Percentiles rank a stretch among this genome's conserved stretches.
phyloP scores from a whole-genome alignment of 2,329 filamentous ascomycete species.

The Boeremia exigua region DNA sequence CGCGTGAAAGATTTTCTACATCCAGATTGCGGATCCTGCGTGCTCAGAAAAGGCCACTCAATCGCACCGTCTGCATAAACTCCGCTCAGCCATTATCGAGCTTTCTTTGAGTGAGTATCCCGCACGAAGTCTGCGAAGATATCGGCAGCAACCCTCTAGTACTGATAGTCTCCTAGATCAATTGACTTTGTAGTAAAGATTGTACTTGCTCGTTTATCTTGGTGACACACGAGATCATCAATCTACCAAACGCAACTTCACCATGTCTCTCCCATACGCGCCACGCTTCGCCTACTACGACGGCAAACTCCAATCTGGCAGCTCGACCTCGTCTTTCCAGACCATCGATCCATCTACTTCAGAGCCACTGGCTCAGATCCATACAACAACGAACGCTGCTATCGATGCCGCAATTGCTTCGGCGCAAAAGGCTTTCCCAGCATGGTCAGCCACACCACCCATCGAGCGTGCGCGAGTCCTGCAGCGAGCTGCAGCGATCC shows the following conservation, averaged over 20 bases:
- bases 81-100: slow-evolving; percentile 5
- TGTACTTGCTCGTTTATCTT: neutral
- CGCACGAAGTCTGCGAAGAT: neutral
- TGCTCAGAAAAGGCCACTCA: neutral
- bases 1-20: slow-evolving; percentile 8
- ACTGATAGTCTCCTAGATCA: slow-evolving; percentile 1
- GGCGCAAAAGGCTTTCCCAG: slow-evolving; percentile 72
- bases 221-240: neutral
- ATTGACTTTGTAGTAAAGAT: neutral
- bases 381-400: slow-evolving; percentile 69
- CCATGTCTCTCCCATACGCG: slow-evolving; percentile 52
- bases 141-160: neutral
- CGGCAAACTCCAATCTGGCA: slow-evolving; percentile 69
- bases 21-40: slow-evolving; percentile 4
- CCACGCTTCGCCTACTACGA: slow-evolving; percentile 75
- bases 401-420: slow-evolving; percentile 75
- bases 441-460: slow-evolving; percentile 79
- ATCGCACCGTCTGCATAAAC: neutral
- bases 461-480: slow-evolving; percentile 78
- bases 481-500: slow-evolving; percentile 73
- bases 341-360: slow-evolving; percentile 77
- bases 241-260: slow-evolving; percentile 1
- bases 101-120: slow-evolving; percentile 7
- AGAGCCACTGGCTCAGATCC: slow-evolving; percentile 72
- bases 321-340: slow-evolving; percentile 68